Conservation (phyloP, 2,329 filamentous ascomycete genomes). For the Thermoascus crustaceus region DNA sequence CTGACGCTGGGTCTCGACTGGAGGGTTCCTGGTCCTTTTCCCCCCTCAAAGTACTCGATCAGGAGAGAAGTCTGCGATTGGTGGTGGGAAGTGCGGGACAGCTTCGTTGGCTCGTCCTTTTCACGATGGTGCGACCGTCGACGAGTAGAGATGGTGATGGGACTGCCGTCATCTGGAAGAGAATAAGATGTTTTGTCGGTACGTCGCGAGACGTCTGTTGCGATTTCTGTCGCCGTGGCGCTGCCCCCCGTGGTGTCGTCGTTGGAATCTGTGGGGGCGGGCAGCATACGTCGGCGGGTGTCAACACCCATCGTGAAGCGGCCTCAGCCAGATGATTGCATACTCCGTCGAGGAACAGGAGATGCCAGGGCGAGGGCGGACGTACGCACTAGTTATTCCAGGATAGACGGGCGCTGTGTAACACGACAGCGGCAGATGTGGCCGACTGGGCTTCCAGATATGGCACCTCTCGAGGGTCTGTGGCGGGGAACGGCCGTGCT, state of each 20-base stretch:
- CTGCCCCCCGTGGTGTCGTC: slow-evolving; percentile 38
- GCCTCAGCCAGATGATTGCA: slow-evolving; percentile 28
- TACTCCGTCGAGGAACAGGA: slow-evolving; percentile 17
- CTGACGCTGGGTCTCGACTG: slow-evolving; percentile 74
- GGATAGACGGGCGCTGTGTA: no score
- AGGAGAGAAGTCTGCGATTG: slow-evolving; percentile 80
- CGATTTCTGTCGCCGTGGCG: slow-evolving; percentile 38
- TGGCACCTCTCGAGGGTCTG: no score
- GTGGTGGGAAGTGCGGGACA: slow-evolving; percentile 46
- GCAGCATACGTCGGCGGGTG: slow-evolving; percentile 40
- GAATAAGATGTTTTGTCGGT: slow-evolving; percentile 45
- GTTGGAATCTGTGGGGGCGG: slow-evolving; percentile 44
- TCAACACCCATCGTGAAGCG: slow-evolving; percentile 40
- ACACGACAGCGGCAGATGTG: no score
- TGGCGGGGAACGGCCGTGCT: no score
- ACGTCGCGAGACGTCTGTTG: slow-evolving; percentile 42
- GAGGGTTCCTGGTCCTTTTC: slow-evolving; percentile 48
- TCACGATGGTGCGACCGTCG: slow-evolving; percentile 36
- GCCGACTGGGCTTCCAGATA: no score
- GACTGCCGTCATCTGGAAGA: slow-evolving; percentile 53
- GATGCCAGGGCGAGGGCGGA: not conserved
- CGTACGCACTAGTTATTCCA: no score
- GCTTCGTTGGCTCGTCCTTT: slow-evolving; percentile 48
- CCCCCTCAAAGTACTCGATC: slow-evolving; percentile 90
- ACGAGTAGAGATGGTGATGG: slow-evolving; percentile 78